Base-by-base conservation (phyloP, 2,329 filamentous ascomycete species). In the Pseudogymnoascus pannorum region DNA sequence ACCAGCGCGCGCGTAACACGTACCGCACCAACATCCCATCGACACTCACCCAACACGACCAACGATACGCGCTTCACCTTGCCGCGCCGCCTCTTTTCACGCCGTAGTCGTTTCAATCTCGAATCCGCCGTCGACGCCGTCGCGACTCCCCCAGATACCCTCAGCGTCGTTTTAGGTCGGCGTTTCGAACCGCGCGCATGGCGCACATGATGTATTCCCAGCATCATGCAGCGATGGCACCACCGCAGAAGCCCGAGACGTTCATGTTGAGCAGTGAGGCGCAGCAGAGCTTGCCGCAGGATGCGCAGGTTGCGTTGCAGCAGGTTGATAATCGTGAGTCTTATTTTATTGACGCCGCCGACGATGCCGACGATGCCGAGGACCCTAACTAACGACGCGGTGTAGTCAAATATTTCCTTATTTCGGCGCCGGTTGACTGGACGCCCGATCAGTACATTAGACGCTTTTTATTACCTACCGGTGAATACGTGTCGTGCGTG, bases 251-350 rank as follows among this genome's bases (percentile, higher is more conserved):
- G 77, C 94, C 94, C 68, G 94, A 99, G 82, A 97, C 94, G 40
- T 99, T 99, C 74, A 93, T 99, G 88, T 83, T 99, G 75, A 96
- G 93, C 75, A 92, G 89, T 72, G 93, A 97, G 79, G 93, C 94
- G 64, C 93, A 97, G 78, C 92, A 97, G 78, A 93, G 91, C 70
- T 83, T 99, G 67, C 94, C 94, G 61, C 91, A 95, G 69, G 94
- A 97, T 81, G 92, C 92, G 70, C 91, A 97, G 79, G 92, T 97
- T 73, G 94, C 94, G 64, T 82, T 99, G 68, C 93, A 97, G 77
- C 94, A 99, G 78, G 94, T 99, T 68, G 94, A 99, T 77, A 97
- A 97, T 77, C 79, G 92, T 96, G 82, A 78, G 92, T n/a, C n/a
- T n/a, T n/a, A n/a, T n/a, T n/a, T n/a, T n/a, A n/a, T 83, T 22